A percentile compares a stretch with the other conserved stretches of the same genome.
phyloP scores from a whole-genome alignment of 2,329 filamentous ascomycete genomes.

The Ceratocystis ficicola region DNA sequence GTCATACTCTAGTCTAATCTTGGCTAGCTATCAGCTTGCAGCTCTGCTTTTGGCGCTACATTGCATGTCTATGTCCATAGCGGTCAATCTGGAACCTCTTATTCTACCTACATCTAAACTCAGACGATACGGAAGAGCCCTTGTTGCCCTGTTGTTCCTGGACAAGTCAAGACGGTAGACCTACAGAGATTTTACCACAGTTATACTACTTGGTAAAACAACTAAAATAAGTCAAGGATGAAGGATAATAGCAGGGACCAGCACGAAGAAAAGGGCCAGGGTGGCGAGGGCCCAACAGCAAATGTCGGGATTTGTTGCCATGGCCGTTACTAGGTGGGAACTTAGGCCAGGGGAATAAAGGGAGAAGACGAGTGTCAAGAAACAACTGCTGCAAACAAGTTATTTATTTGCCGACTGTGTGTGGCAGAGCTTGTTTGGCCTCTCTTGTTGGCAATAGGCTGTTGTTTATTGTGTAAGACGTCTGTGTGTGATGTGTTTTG shows the following conservation, averaged over 20 bases:
- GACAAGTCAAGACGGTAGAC: not conserved
- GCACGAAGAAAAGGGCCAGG: not conserved
- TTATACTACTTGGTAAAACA: not conserved
- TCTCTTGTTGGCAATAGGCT: not conserved
- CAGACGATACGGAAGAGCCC: not conserved
- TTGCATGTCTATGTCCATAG: not conserved
- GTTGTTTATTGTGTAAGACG: too few relatives aligned
- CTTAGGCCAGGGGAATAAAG: not conserved
- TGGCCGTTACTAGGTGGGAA: slow-evolving; percentile 13
- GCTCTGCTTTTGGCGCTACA: not conserved
- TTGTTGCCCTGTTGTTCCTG: not conserved
- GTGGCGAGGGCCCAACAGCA: not conserved
- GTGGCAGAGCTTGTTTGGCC: not conserved
- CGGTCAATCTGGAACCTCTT: not conserved
- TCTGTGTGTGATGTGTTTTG: not conserved
- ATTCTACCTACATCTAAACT: too few relatives aligned
- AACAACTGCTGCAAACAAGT: slow-evolving; percentile 21
- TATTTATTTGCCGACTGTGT: slow-evolving; percentile 17
- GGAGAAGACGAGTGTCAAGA: not conserved
- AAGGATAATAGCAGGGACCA: not conserved
- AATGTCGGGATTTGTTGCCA: slow-evolving; percentile 14
- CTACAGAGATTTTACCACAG: too few relatives aligned
- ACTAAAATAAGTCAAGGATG: not conserved
- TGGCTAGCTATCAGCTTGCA: not conserved
- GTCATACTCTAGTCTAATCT: not conserved